Base-by-base conservation (phyloP, 305 asterid genomes). In the Ajuga reptans region DNA sequence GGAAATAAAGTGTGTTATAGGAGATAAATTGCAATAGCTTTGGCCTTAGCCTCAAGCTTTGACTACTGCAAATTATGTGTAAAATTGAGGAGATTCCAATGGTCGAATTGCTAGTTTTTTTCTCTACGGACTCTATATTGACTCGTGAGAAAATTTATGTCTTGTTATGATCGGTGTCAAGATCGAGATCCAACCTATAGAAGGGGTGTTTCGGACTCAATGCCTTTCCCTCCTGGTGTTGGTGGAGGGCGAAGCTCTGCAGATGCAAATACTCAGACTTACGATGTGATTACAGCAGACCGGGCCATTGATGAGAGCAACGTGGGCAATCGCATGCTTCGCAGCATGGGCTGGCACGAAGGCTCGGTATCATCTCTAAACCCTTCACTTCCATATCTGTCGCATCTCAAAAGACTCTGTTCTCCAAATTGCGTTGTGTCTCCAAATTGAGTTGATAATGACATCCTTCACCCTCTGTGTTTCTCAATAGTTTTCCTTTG, bases 181-280 rank as follows among this genome's bases (percentile, higher is more conserved):
- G 99, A 88, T 80, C 92, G 91, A 76, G 96, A 94, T 64, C 75
- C 93, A 39, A 68, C 84, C 58, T 77, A 55, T 65, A 86, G 89
- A 78, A 86, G 96, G 83, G 95, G 96, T 73, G 83, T 66, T 70
- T 66, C 76, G 83, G 99, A 87, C 84, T 82, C 93, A 59, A 94
- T 90, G 87, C 99, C 99, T 78, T 93, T 93, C 75, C 99, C 99
- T 46, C 99, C 99, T 53, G 99, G 99, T 73, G 97, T 94, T 71
- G 96, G 97, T 54, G 95, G 97, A 76, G 95, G 99, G 75, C 85
- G 95, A 81, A 83, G 87, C 72, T 42, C 78, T 67, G 95, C 83
- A 76, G 96, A 87, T 72, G 74, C 84, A 41, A 76, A 75, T 75
- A 69, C 55, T 80, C 90, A 93, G 81, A 85, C 86, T 81, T 94